A percentile compares a stretch with the other conserved stretches of the same genome.
These are phyloP conservation scores for Kingdonia uniflora DNA, from an alignment of 164 flowering plant species.

Conservation along the genomic window DNA sequence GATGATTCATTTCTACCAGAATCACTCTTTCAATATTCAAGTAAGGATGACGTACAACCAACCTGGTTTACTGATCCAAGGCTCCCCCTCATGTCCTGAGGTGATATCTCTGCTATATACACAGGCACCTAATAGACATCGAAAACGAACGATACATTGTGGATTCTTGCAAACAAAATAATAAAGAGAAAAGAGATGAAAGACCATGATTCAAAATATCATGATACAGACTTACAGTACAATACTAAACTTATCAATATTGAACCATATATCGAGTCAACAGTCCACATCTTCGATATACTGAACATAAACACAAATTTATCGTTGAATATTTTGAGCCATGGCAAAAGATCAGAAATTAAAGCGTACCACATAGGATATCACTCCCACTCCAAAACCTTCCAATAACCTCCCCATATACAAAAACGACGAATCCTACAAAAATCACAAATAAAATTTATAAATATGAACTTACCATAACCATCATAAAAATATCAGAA, in stretches of 20 bases:
- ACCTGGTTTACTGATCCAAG: constrained; percentile 76
- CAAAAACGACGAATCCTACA: constrained; percentile 56
- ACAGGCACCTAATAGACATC: constrained; percentile 56
- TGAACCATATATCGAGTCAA: too few species aligned
- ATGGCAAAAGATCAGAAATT: background rate
- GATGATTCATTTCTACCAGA: too few species aligned
- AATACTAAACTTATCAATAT: too few species aligned
- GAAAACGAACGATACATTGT: background rate
- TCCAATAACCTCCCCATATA: constrained; percentile 70
- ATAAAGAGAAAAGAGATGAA: too few species aligned
- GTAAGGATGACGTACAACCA: constrained; percentile 4
- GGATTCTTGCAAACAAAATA: background rate
- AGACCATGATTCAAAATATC: too few species aligned
- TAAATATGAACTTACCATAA: background rate
- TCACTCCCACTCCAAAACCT: constrained; percentile 74
- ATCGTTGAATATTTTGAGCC: background rate
- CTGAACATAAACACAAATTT: too few species aligned
- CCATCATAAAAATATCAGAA: background rate
- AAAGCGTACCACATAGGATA: constrained; percentile 47
- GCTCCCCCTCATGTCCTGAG: constrained; percentile 66
- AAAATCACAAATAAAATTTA: background rate
- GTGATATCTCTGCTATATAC: constrained; percentile 86
- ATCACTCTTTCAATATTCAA: background rate
- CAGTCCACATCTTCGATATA: too few species aligned
- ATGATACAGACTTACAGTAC: too few species aligned